Evolutionary conservation across 2,329 filamentous ascomycete species (phyloP).

Genomic region (Aschersonia sp.): DNA sequence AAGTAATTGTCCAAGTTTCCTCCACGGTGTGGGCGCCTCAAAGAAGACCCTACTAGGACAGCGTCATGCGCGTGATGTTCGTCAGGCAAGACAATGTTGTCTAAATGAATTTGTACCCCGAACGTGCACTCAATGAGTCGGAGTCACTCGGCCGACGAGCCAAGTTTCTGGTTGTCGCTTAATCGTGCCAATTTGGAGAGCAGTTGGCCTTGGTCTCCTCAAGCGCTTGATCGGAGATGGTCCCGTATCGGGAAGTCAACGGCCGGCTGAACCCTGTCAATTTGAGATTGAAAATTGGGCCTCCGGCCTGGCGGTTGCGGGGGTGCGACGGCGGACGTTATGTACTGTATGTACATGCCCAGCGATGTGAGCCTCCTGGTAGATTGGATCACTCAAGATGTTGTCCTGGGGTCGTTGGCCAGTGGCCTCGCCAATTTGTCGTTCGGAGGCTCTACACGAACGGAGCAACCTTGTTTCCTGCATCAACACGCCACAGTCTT

Average conservation of each 20-base stretch:
- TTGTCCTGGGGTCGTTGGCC: too few species aligned
- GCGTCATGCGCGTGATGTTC: too few species aligned
- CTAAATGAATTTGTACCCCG: not conserved
- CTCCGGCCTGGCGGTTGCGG: constrained; percentile 1
- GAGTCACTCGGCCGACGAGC: not conserved
- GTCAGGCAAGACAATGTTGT: not conserved
- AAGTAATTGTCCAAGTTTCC: too few species aligned
- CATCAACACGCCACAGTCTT: too few species aligned
- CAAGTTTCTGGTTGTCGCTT: constrained; percentile 1
- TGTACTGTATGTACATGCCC: too few species aligned
- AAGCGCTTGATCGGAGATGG: constrained; percentile 7
- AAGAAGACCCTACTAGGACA: too few species aligned
- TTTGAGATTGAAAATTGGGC: not conserved
- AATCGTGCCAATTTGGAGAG: constrained; percentile 3
- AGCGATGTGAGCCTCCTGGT: too few species aligned
- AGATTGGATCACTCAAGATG: too few species aligned
- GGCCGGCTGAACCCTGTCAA: constrained; percentile 1
- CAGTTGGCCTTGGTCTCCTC: not conserved
- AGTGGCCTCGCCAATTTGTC: too few species aligned
- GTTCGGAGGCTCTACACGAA: too few species aligned
- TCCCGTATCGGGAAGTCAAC: constrained; percentile 8
- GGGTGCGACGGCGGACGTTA: not conserved
- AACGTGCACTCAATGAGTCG: not conserved
- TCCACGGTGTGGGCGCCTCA: too few species aligned
- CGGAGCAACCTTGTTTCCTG: too few species aligned